Base-by-base conservation (phyloP, 345 rosid species). In the Hevea brasiliensis region DNA sequence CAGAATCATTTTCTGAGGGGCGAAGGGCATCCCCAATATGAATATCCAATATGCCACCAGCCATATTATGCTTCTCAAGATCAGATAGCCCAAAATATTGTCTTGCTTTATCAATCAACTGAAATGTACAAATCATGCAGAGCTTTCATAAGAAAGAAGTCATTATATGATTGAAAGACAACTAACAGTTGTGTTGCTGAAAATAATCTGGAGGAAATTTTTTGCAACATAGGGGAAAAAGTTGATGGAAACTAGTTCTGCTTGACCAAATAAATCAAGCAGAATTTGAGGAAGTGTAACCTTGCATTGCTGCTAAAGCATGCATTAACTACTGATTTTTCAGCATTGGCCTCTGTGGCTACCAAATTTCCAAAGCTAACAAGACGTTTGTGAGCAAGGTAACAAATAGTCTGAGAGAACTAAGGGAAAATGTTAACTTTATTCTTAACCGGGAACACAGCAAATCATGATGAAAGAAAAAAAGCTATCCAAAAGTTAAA, bases 21-120 rank as follows among this genome's bases (percentile, higher is more conserved):
- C 83, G 74, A 45, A 92, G 84, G 27, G 85, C 96, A 74, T 94
- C 93, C 24, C 84, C 96, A 61, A 87, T 71, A 73, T 7, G 85
- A 81, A 94, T 84, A 45, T 61, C 51, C 62, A 94, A 89, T n/a
- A 70, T 35, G 60, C 96, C 96, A 3, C 92, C 90, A 64, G 81
- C 72, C 61, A 77, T 44, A 69, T 84, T 89, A 7, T 73, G 79
- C 74, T 71, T 82, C 82, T 92, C 98, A 62, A 92, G 83, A 32
- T 84, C 90, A 21, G 94, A 88, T 35, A 90, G 80, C 24, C 87
- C 93, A 37, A 92, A 84, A 83, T 82, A 85, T 23, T 81, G 81
- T 83, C 94, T 83, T 50, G 90, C 87, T 80, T 88, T 88, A 61
- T 87, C 84, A 74, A 92, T 86, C 78, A 92, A 85, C 97, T 87